Evolutionary conservation across 139 green algal species (phyloP).

Genomic region (Chlorella sp.): DNA sequence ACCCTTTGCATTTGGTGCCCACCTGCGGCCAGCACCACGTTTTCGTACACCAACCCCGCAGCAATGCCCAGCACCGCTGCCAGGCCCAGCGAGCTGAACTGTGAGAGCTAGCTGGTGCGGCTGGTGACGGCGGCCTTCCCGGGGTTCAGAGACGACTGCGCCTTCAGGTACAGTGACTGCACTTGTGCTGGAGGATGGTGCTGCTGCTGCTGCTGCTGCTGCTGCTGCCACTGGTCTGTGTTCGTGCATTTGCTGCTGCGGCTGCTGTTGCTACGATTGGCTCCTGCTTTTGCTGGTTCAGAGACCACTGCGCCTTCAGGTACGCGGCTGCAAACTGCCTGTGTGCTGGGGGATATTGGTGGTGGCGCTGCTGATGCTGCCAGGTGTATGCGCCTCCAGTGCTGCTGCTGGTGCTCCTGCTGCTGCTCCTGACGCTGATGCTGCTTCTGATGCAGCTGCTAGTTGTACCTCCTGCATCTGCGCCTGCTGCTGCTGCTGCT

Average conservation of each 20-base stretch:
- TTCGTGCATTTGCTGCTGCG: not conserved
- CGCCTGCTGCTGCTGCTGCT: too few relatives aligned
- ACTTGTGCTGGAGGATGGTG: not conserved
- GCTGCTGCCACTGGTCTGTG: not conserved
- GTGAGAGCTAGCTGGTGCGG: not conserved
- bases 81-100: not conserved
- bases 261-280: too few relatives aligned
- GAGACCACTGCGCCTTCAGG: slow-evolving; percentile 82
- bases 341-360: not conserved
- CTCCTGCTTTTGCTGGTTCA: too few relatives aligned
- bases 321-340: too few relatives aligned
- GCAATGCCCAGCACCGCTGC: not conserved
- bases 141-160: slow-evolving; percentile 85
- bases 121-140: slow-evolving; percentile 60
- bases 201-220: not conserved
- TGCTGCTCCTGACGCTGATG: not conserved
- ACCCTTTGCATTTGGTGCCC: not conserved
- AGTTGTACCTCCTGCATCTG: too few relatives aligned
- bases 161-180: slow-evolving; percentile 63
- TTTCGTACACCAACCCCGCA: not conserved
- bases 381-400: too few relatives aligned
- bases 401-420: not conserved
- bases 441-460: too few relatives aligned
- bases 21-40: not conserved
- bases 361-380: too few relatives aligned